Evolutionary conservation across 2,329 filamentous ascomycete species (phyloP).

Genomic region (Aspergillus fructus): DNA sequence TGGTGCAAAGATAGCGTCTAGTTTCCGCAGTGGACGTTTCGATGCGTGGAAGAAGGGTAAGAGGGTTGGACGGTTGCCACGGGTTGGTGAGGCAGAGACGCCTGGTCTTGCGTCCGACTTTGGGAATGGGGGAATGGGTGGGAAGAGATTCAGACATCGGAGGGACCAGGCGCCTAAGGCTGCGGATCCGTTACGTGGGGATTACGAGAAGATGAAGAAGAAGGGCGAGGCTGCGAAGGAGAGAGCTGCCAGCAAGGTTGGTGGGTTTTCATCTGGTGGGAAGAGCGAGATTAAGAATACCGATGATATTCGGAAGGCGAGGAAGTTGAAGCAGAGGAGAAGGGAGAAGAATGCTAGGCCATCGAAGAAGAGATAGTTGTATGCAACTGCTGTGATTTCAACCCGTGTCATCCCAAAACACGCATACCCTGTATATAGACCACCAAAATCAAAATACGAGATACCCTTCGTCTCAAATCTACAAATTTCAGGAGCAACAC

Average conservation of each 20-base stretch:
- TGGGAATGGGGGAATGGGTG: slow-evolving; percentile 33
- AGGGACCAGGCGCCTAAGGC: slow-evolving; percentile 85
- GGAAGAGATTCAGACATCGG: slow-evolving; percentile 77
- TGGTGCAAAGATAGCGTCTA: slow-evolving; percentile 92
- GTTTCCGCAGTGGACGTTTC: slow-evolving; percentile 89
- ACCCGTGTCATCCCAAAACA: background rate
- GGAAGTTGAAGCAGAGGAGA: slow-evolving; percentile 72
- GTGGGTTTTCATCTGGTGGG: slow-evolving; percentile 54
- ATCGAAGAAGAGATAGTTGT: slow-evolving; percentile 56
- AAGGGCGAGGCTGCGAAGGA: slow-evolving; percentile 83
- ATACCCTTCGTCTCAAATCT: background rate
- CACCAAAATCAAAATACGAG: background rate
- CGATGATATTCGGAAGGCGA: slow-evolving; percentile 80
- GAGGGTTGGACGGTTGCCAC: slow-evolving; percentile 73
- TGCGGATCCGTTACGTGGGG: slow-evolving; percentile 87
- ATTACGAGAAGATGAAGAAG: slow-evolving; percentile 89
- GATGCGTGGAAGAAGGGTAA: slow-evolving; percentile 89
- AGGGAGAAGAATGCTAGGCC: slow-evolving; percentile 88
- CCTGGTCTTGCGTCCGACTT: slow-evolving; percentile 32
- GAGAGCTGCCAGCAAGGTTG: slow-evolving; percentile 43
- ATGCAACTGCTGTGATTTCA: background rate
- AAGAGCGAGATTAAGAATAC: slow-evolving; percentile 79
- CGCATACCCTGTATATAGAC: background rate
- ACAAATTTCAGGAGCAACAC: background rate
- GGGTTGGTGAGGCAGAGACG: slow-evolving; percentile 77